These are phyloP conservation scores for Jasminum sambac DNA, from an alignment of 257 asterid genomes.

Conservation along the genomic window DNA sequence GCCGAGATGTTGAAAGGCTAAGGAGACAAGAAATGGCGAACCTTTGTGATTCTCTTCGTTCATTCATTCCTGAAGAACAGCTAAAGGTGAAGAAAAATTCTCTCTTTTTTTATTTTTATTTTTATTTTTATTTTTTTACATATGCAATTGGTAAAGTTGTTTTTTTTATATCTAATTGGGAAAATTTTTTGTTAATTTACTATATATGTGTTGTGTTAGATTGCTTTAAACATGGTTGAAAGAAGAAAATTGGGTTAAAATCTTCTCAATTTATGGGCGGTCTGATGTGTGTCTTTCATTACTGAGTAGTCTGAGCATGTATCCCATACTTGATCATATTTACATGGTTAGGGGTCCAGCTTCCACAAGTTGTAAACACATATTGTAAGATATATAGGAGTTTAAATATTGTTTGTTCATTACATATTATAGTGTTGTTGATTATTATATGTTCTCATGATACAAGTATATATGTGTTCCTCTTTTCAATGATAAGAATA, in stretches of 20 bases:
- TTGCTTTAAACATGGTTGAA: no score
- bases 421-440: no score
- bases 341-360: no score
- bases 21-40: slow-evolving; percentile 52
- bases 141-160: background rate
- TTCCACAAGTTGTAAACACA: background rate
- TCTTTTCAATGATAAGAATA: no score
- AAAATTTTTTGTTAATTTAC: background rate
- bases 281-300: no score
- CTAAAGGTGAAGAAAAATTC: slow-evolving; percentile 33
- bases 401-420: no score
- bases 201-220: background rate
- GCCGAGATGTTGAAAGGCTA: slow-evolving; percentile 47
- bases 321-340: no score
- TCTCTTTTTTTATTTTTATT: background rate
- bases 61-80: slow-evolving; percentile 39
- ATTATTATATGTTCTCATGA: no score
- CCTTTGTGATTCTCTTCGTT: slow-evolving; percentile 45
- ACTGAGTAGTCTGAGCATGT: no score
- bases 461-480: no score
- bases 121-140: background rate
- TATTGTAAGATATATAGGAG: background rate
- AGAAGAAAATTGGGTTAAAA: background rate
- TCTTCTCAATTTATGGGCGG: no score
- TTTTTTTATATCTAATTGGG: background rate